phyloP scores from a whole-genome alignment of 257 asterid species.

The Gynochthodes officinalis region DNA sequence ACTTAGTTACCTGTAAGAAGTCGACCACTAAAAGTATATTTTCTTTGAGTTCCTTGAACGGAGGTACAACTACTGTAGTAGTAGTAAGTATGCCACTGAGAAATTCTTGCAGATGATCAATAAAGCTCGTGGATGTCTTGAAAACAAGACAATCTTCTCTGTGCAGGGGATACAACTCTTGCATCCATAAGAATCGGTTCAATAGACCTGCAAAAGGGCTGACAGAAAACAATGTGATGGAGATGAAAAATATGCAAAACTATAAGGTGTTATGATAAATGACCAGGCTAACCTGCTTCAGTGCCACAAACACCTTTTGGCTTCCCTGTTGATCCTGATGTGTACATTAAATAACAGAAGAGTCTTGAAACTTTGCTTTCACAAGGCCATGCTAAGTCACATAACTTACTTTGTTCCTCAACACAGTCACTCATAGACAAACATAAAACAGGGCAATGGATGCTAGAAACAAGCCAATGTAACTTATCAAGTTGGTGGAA shows the following conservation, averaged over 20 bases:
- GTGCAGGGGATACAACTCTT: slow-evolving; percentile 63
- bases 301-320: slow-evolving; percentile 98
- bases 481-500: slow-evolving; percentile 61
- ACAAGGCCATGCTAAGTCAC: slow-evolving; percentile 62
- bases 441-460: slow-evolving; percentile 43
- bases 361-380: slow-evolving; percentile 52
- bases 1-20: slow-evolving; percentile 59
- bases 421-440: slow-evolving; percentile 39
- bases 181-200: slow-evolving; percentile 88
- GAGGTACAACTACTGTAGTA: slow-evolving; percentile 85
- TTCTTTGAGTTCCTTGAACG: slow-evolving; percentile 76
- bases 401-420: slow-evolving; percentile 30
- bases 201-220: slow-evolving; percentile 69
- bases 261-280: neutral
- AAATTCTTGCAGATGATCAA: slow-evolving; percentile 92
- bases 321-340: slow-evolving; percentile 89
- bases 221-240: slow-evolving; percentile 16
- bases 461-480: slow-evolving; percentile 62
- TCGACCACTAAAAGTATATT: slow-evolving; percentile 51
- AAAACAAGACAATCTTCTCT: slow-evolving; percentile 60
- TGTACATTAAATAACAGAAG: slow-evolving; percentile 87
- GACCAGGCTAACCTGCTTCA: slow-evolving; percentile 54
- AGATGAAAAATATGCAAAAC: slow-evolving; percentile 7
- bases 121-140: slow-evolving; percentile 88
- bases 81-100: slow-evolving; percentile 72